Evolutionary conservation across 352 stramenopile species (phyloP), one percentile per base, ranked within the genome.

Genomic region (Pythium myriotylum): DNA sequence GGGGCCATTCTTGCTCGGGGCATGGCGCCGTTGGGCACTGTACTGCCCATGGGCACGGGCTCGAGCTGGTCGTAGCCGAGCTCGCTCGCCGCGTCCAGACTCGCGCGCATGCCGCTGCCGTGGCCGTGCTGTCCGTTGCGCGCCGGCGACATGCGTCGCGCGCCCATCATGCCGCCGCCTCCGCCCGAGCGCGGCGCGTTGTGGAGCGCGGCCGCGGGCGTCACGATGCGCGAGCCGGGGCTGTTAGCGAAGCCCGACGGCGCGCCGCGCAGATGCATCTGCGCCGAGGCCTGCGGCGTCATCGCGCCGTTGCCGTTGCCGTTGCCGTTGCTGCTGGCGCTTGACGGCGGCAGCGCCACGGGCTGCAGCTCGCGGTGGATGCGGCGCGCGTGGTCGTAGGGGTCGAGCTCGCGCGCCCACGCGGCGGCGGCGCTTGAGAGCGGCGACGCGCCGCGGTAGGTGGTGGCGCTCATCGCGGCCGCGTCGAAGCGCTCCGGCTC

Each of bases 331-430:
- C n/a, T n/a, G n/a, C n/a, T n/a, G n/a, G n/a, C n/a, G n/a, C n/a
- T n/a, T n/a, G n/a, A n/a, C n/a, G n/a, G n/a, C n/a, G n/a, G n/a
- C n/a, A n/a, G n/a, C n/a, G n/a, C n/a, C n/a, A n/a, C n/a, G n/a
- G 50, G 37, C 17, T 73, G 65, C n/a, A 73, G 41, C 10, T 74
- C 78, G 13, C 76, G 71, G 22, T 82, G 75, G 43, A 85, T 77
- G 13, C 70, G 68, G 19, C 61, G 60, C 13, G 65, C 41, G 4
- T 62, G 41, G 20, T 76, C 56, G 35, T 58, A 71, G n/a, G 60
- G 41, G n/a, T 59, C 50, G 4, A 54, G n/a, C 41, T 79, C 71
- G 5, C 63, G 58, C 1, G 49, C 54, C 43, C 58, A 48, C 10
- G 72, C 24, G 17, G 65, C 46, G 1, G 58, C 58, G 12, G 58